Evolutionary conservation across 2,329 filamentous ascomycete species (phyloP).

Genomic region (Fusarium vanettenii): DNA sequence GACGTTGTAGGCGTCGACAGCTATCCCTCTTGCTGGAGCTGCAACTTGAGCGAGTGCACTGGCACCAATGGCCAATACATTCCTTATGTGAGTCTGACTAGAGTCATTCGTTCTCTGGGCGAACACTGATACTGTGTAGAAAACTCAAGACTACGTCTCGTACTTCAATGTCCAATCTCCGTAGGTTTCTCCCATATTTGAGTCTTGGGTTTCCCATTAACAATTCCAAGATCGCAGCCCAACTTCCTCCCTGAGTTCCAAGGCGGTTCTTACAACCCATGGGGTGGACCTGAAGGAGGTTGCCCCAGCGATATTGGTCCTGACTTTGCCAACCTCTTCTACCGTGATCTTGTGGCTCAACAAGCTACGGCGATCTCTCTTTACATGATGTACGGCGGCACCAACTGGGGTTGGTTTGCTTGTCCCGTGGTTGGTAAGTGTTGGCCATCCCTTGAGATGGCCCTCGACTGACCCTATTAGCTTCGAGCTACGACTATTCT

Average conservation of each 20-base stretch:
- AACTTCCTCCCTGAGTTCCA: conserved; percentile 45
- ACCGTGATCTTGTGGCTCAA: conserved; percentile 70
- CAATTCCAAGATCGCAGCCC: conserved; percentile 17
- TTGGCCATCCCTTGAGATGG: not conserved
- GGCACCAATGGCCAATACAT: conserved; percentile 69
- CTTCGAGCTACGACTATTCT: conserved; percentile 72
- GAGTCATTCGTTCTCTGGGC: not conserved
- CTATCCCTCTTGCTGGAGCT: conserved; percentile 71
- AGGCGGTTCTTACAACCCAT: conserved; percentile 64
- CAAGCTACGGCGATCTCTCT: conserved; percentile 69
- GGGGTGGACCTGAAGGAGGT: conserved; percentile 68
- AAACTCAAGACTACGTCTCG: conserved; percentile 43
- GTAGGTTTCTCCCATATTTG: not conserved
- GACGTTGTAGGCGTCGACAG: conserved; percentile 65
- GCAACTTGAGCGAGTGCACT: conserved; percentile 70
- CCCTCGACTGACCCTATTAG: conserved; percentile 35
- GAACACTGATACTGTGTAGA: not conserved
- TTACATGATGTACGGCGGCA: conserved; percentile 75
- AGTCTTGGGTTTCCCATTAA: not conserved
- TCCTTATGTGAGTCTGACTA: conserved; percentile 58
- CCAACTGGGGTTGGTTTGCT: conserved; percentile 71
- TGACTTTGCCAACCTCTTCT: conserved; percentile 73
- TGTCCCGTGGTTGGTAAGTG: conserved; percentile 60
- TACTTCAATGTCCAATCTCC: conserved; percentile 45
- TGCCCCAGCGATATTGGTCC: conserved; percentile 65